Evolutionary conservation across 2,329 filamentous ascomycete species (phyloP), one percentile per base, ranked within the genome.

Genomic region (Diaporthe sp.): DNA sequence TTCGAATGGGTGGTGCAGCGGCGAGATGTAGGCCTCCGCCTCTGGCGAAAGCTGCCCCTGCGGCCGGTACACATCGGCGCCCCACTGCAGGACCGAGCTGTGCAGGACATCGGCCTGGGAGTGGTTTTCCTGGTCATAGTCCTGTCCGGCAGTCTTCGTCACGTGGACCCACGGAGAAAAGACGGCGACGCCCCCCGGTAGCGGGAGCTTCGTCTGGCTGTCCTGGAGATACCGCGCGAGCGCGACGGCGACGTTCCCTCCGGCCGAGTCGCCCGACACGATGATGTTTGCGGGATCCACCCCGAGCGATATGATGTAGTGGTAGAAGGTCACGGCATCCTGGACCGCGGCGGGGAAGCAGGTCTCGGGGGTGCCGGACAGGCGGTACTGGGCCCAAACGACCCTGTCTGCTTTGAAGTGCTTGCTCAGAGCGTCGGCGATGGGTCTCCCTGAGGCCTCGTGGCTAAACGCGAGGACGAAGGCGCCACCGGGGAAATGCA

Each of bases 211-310:
- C 44, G 73, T 10, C 67, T 22, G 25, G 67, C 76, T 0, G 74
- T 75, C 10, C 76, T 74, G n/a, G 47, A 49, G 13, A 77, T 80
- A 42, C 77, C 77, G 22, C 77, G 63, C 58, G n/a, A 74, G 31
- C 78, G 76, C 81, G 78, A 81, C 5, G 76, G 79, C n/a, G 76
- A 80, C 47, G 76, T 80, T 34, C 65, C 53, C 72, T 75, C 72
- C 10, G 67, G 74, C 74, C 47, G 74, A 76, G 63, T 76, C 74
- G 71, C 60, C 78, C 63, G 34, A 78, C 72, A 77, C 37, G 6
- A 76, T 58, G 58, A 72, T 65, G 58, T 77, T 68, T 0, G 42
- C n/a, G 3, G 49, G 53, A 51, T 72, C 58, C 4, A 71, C 44
- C 2, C 53, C 75, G 7, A 77, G 47, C 47, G 71, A 75, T 22